phyloP scores from a whole-genome alignment of 495 filamentous ascomycete species.

The Aspergillus leporis region DNA sequence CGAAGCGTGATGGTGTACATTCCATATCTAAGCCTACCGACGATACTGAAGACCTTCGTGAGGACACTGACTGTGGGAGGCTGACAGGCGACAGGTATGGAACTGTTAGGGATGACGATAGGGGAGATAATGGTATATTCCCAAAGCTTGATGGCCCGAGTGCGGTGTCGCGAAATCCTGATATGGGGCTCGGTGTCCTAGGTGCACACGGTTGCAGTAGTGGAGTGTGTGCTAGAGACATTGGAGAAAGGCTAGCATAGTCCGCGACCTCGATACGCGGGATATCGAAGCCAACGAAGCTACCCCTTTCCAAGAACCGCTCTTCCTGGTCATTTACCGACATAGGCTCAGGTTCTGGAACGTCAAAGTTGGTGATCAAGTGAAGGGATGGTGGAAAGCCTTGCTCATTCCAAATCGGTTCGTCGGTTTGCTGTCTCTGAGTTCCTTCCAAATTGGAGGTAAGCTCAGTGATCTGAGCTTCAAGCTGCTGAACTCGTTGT shows the following conservation, averaged over 20 bases:
- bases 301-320: background rate
- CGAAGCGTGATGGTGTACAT: background rate
- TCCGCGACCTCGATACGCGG: conserved; percentile 18
- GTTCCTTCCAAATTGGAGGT: conserved; percentile 3
- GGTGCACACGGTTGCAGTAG: conserved; percentile 3
- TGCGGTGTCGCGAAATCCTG: background rate
- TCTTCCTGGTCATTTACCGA: background rate
- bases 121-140: conserved; percentile 6
- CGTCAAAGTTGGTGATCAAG: conserved; percentile 7
- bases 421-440: background rate
- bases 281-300: conserved; percentile 9
- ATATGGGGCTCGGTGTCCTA: background rate
- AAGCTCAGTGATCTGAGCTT: conserved; percentile 18
- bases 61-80: conserved; percentile 13
- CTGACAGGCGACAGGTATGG: background rate
- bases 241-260: conserved; percentile 11
- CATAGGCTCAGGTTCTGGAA: background rate
- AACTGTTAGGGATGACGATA: background rate
- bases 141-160: background rate
- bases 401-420: background rate
- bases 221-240: conserved; percentile 7
- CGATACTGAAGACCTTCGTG: conserved; percentile 20
- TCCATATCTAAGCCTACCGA: conserved; percentile 17
- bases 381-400: background rate
- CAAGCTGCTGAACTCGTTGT: conserved; percentile 17